Evolutionary conservation across 164 flowering plant genomes (phyloP), one percentile per base, ranked within the genome.

Genomic region (Magnolia kwangsiensis): DNA sequence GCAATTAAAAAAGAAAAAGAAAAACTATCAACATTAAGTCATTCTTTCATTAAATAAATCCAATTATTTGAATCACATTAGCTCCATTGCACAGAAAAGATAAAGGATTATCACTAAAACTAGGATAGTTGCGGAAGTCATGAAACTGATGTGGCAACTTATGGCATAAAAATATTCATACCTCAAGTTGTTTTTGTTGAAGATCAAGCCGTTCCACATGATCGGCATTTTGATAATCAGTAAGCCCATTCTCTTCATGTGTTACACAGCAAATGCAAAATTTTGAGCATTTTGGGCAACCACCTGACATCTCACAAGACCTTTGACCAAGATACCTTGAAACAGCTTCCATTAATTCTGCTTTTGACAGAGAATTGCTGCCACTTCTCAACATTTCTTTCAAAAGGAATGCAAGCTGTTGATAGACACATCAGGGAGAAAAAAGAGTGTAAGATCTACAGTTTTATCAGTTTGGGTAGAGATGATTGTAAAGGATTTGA

Each of bases 181-280:
- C 98, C 93, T 88, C 83, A 65, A 92, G 80, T 80, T 90, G 83
- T 80, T 84, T 85, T 24, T 88, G 88, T 61, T 89, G 92, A 63
- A 55, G 69, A 79, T 85, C 82, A 75, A 87, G 68, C 24, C 76
- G 72, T 72, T 86, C 85, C 63, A 61, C 71, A 63, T 88, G 74
- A 67, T 24, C 83, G 24, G 71, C 20, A 69, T 80, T 64, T n/a
- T 66, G 64, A 72, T 21, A 64, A 51, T 78, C 63, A 5, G 63
- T 71, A 19, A 73, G 75, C 71, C 24, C 21, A 24, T 66, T 65
- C 21, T 10, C 79, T 50, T 83, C 81, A 24, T 59, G 73, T 81
- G 78, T 85, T 71, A 87, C 90, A 59, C 91, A 91, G 83, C 94
- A 88, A 45, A 80, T 78, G 78, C 96, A 90, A 69, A 83, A 85